A percentile compares a stretch with the other conserved stretches of the same genome.
Evolutionary conservation across 352 stramenopile genomes (phyloP).

Genomic region (Phytopythium vexans): DNA sequence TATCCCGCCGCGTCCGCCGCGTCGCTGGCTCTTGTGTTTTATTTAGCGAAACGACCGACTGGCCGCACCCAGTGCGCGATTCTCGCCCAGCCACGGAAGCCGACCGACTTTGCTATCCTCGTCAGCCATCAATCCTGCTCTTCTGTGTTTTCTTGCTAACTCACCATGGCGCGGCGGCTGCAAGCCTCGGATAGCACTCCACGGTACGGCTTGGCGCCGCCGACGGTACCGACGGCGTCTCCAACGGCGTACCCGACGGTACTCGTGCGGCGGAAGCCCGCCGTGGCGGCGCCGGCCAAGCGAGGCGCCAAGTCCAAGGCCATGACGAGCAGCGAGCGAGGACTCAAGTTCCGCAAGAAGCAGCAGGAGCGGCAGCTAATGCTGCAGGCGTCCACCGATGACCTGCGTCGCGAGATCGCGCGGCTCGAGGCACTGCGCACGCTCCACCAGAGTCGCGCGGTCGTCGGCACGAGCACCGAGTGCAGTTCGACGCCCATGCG

Average conservation of each 20-base stretch:
- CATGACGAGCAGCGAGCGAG: slow-evolving; percentile 25
- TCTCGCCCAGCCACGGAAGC: too few relatives aligned
- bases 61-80: too few relatives aligned
- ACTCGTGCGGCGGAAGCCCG: not conserved
- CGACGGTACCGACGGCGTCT: too few relatives aligned
- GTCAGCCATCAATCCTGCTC: too few relatives aligned
- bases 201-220: too few relatives aligned
- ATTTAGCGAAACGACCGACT: too few relatives aligned
- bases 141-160: too few relatives aligned
- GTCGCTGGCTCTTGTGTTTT: too few relatives aligned
- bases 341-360: slow-evolving; percentile 23
- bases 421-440: slow-evolving; percentile 18
- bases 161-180: too few relatives aligned
- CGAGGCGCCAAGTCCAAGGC: not conserved
- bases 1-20: too few relatives aligned
- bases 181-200: too few relatives aligned
- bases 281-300: not conserved
- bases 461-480: slow-evolving; percentile 14
- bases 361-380: slow-evolving; percentile 18
- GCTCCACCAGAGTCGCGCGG: slow-evolving; percentile 15
- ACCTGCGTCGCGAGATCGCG: slow-evolving; percentile 20
- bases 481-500: slow-evolving; percentile 14
- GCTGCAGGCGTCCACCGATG: slow-evolving; percentile 11
- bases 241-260: not conserved
- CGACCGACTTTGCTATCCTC: too few relatives aligned